Conservation (phyloP, 225 moss, liverwort and hornwort species). For the Straminergon stramineum region DNA sequence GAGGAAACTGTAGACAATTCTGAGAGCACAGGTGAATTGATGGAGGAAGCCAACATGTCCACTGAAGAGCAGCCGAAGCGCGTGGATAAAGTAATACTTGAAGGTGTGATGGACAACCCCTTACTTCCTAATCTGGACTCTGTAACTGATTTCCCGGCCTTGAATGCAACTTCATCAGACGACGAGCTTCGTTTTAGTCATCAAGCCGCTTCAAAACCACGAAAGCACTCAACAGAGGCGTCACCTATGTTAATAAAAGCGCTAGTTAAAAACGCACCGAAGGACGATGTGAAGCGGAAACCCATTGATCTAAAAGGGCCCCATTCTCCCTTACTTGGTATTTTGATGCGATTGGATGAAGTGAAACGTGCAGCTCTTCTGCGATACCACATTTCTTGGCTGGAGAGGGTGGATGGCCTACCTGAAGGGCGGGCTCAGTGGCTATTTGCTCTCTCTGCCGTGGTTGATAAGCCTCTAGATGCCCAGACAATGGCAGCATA, state of each 20-base stretch:
- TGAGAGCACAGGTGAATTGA: slow-evolving; percentile 3
- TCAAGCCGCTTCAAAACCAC: neutral
- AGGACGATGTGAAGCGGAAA: slow-evolving; percentile 27
- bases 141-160: slow-evolving; percentile 16
- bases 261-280: neutral
- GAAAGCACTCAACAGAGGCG: neutral
- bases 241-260: neutral
- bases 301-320: slow-evolving; percentile 37
- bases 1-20: slow-evolving; percentile 31
- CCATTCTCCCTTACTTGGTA: slow-evolving; percentile 44
- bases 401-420: slow-evolving; percentile 59
- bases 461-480: slow-evolving; percentile 83
- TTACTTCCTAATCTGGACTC: slow-evolving; percentile 18
- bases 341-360: slow-evolving; percentile 66
- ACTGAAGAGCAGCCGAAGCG: slow-evolving; percentile 7
- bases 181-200: slow-evolving; percentile 6
- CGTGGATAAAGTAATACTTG: neutral
- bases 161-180: slow-evolving; percentile 10
- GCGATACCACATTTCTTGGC: slow-evolving; percentile 77
- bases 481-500: slow-evolving; percentile 89
- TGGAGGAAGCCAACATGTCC: neutral
- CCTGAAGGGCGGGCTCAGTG: slow-evolving; percentile 69
- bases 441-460: slow-evolving; percentile 75
- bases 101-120: neutral
- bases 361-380: slow-evolving; percentile 83